Base-by-base conservation (phyloP, 805 yeast genomes). In the Priceomyces medius region DNA sequence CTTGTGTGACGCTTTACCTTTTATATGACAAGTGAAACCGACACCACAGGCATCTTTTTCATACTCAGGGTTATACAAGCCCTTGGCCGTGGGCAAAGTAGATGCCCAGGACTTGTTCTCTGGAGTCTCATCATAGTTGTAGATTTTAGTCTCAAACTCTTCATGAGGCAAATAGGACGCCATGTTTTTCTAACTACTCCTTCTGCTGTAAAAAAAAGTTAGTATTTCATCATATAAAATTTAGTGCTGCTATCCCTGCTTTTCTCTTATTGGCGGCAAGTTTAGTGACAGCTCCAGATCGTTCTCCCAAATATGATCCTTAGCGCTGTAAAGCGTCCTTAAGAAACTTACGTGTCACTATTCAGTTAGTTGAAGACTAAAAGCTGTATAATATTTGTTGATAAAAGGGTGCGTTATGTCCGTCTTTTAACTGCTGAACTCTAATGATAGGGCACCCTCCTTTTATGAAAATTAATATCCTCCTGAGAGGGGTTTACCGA, bases 41-140 rank as follows among this genome's bases (percentile, higher is more conserved):
- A 93, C 98, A 71, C 99, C 99, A 76, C 99, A 91, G 37, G 97
- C 97, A 59, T 91, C 99, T 58, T 88, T 88, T 64, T 91, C 99
- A 54, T 74, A 79, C 43, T 86, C 93, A 8, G 98, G 99, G 63
- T 93, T 88, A 66, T 91, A 91, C 40, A 91, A 80, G 27, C 96
- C 98, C 66, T 89, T 84, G 51, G 81, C 81, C 34, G 79, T 77
- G 36, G 98, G 98, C 49, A 91, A 74, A 7, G 93, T 76, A 36
- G 85, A 80, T 18, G 97, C 97, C 98, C 98, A 91, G 3, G 96
- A 84, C 52, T 71, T 80, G 74, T 89, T 88, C 51, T 77, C 82
- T 23, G 87, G 83, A 20, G 79, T 73, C 59, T 85, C 91, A 53
- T 85, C 88, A 64, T 87, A 87, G 28, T 74, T 51, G 66, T 80